phyloP scores from a whole-genome alignment of 805 yeast species.

The Alloascoidea hylecoeti region DNA sequence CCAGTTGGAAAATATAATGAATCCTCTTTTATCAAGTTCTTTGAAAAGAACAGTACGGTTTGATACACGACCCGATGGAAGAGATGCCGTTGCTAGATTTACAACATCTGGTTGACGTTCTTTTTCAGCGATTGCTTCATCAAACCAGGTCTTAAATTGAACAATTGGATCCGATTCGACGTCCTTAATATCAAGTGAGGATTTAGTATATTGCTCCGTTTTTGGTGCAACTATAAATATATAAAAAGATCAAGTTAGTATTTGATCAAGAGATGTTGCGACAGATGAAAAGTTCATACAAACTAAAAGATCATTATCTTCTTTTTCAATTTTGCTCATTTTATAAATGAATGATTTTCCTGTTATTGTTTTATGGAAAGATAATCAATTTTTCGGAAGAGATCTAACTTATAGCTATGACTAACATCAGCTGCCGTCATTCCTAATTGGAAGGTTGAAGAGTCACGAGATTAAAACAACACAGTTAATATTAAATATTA shows the following conservation, averaged over 20 bases:
- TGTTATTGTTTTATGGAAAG: too few species aligned
- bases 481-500: too few species aligned
- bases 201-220: slow-evolving; percentile 76
- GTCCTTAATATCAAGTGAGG: slow-evolving; percentile 37
- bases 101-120: slow-evolving; percentile 69
- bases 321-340: too few species aligned
- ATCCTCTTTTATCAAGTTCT: slow-evolving; percentile 73
- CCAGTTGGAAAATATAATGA: slow-evolving; percentile 88
- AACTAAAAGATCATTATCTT: too few species aligned
- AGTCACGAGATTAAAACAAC: too few species aligned
- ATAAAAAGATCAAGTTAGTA: neutral
- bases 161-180: slow-evolving; percentile 47
- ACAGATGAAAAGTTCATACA: too few species aligned
- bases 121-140: slow-evolving; percentile 44
- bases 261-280: too few species aligned
- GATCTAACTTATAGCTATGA: too few species aligned
- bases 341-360: too few species aligned
- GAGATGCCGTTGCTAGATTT: slow-evolving; percentile 77
- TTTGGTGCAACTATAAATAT: slow-evolving; percentile 56
- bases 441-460: too few species aligned
- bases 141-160: slow-evolving; percentile 79
- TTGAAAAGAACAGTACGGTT: slow-evolving; percentile 77
- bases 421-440: too few species aligned
- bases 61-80: slow-evolving; percentile 86
- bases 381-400: too few species aligned